phyloP scores from a whole-genome alignment of 2,329 filamentous ascomycete genomes.

The Zymoseptoria ardabiliae region DNA sequence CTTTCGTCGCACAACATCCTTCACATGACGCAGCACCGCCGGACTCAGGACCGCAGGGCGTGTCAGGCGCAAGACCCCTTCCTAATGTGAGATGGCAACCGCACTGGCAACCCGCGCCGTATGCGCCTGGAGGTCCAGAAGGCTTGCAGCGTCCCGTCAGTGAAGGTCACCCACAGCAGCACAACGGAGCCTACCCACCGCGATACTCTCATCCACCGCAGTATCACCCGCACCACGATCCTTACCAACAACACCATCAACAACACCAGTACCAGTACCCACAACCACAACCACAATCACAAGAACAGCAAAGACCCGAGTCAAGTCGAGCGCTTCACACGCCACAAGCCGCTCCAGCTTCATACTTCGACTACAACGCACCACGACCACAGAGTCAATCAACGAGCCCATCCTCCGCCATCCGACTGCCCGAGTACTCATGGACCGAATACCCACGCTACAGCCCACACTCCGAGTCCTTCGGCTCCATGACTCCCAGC shows the following conservation, averaged over 20 bases:
- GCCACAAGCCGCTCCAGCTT: neutral
- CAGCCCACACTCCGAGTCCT: neutral
- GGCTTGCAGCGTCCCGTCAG: neutral
- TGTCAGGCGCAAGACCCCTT: neutral
- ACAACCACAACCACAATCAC: neutral
- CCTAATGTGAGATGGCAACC: neutral
- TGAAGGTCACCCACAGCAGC: neutral
- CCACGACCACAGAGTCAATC: neutral
- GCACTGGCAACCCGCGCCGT: neutral
- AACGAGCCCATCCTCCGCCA: neutral
- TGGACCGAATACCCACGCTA: constrained; percentile 15
- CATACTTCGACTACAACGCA: neutral
- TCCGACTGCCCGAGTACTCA: constrained; percentile 8
- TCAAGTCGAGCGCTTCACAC: neutral
- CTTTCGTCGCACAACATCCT: neutral
- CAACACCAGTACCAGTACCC: neutral
- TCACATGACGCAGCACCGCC: neutral
- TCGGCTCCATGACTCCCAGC: neutral
- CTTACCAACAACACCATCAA: neutral
- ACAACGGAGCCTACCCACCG: neutral
- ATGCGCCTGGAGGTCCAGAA: neutral
- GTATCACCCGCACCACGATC: neutral
- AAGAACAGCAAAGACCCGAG: neutral
- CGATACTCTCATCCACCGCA: neutral
- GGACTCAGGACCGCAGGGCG: neutral